These are phyloP conservation scores for Coccomyxa subellipsoidea DNA, from an alignment of 163 green algal genomes.

Conservation along the genomic window DNA sequence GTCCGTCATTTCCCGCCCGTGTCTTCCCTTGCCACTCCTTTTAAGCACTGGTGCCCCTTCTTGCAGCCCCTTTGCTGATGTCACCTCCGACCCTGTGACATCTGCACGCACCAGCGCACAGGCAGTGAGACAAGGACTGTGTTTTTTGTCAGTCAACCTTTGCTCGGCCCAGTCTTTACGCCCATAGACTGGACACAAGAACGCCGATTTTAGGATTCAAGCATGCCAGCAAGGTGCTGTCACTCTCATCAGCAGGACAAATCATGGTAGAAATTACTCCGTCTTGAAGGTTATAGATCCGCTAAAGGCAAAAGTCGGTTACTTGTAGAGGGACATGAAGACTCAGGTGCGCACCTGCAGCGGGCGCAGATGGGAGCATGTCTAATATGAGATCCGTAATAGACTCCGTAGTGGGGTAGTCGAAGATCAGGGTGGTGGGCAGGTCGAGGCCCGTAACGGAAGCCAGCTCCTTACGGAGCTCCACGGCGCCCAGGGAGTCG, in stretches of 20 bases:
- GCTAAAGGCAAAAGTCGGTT: too few relatives aligned
- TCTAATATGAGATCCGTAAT: conserved; percentile 16
- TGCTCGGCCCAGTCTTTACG: too few relatives aligned
- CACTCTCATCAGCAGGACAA: too few relatives aligned
- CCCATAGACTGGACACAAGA: too few relatives aligned
- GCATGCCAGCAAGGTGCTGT: too few relatives aligned
- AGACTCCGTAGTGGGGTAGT: conserved; percentile 49
- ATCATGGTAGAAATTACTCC: too few relatives aligned
- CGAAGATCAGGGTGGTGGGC: conserved; percentile 56
- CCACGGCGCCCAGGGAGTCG: conserved; percentile 82
- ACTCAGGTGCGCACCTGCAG: not conserved
- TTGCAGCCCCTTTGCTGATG: not conserved
- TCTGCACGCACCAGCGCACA: too few relatives aligned
- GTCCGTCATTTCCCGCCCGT: not conserved
- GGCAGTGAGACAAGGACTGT: too few relatives aligned
- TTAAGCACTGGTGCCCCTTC: not conserved
- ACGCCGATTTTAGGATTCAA: too few relatives aligned
- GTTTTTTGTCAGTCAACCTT: too few relatives aligned
- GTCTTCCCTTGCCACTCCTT: not conserved
- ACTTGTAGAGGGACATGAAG: too few relatives aligned
- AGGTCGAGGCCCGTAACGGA: conserved; percentile 53
- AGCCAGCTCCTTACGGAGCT: conserved; percentile 75
- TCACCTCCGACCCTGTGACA: not conserved
- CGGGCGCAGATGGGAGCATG: not conserved
- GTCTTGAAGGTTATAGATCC: too few relatives aligned